Conservation (phyloP, 495 filamentous ascomycete genomes). For the Penicillium coffeae region DNA sequence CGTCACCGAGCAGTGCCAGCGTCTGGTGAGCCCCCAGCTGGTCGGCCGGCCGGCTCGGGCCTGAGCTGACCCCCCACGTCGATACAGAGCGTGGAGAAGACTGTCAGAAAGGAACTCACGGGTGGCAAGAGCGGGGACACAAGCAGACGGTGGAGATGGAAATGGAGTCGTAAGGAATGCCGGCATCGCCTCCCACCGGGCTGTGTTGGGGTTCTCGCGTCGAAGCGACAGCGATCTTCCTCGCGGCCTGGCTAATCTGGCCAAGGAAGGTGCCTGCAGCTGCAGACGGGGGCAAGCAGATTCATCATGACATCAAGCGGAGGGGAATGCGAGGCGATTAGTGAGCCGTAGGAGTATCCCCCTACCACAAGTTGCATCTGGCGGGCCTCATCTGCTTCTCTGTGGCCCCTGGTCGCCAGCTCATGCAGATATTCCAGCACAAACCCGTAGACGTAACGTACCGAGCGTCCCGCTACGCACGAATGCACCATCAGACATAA, state of each 20-base stretch:
- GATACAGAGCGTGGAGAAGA: conserved; percentile 43
- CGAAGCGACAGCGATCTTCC: conserved; percentile 55
- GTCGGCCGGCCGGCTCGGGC: conserved; percentile 39
- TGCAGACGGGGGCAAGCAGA: conserved; percentile 48
- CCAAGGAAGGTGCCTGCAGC: conserved; percentile 50
- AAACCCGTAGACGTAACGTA: conserved; percentile 75
- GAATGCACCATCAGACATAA: no score
- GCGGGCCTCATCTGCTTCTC: neutral
- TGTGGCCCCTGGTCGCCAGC: conserved; percentile 12
- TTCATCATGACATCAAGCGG: conserved; percentile 52
- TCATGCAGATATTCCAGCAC: conserved; percentile 65
- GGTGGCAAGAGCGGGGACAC: conserved; percentile 75
- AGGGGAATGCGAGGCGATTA: conserved; percentile 73
- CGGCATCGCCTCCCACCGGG: conserved; percentile 5
- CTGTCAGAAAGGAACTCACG: conserved; percentile 53
- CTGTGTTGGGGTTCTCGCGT: conserved; percentile 31
- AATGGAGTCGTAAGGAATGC: conserved; percentile 12
- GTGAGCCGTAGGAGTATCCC: conserved; percentile 90
- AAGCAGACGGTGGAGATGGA: conserved; percentile 66
- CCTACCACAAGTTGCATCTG: conserved; percentile 53
- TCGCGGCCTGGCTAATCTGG: conserved; percentile 65
- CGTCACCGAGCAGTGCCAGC: conserved; percentile 73
- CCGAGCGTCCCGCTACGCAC: no score
- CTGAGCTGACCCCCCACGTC: conserved; percentile 24
- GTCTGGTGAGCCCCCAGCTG: conserved; percentile 57